Conservation (phyloP, 129 eudicot genomes). For the Pseudognaphalium luteoalbum region DNA sequence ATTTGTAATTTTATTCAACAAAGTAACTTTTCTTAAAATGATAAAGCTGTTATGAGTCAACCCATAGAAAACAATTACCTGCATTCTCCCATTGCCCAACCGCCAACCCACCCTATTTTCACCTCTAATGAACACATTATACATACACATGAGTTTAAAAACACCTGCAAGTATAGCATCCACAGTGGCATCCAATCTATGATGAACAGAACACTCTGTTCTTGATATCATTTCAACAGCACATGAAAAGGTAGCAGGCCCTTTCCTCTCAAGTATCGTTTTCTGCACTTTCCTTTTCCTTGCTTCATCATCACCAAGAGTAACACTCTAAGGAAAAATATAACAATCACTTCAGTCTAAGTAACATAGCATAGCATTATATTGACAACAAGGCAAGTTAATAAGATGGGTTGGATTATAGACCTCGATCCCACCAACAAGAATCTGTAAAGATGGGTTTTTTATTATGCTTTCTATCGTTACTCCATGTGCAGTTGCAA, state of each 20-base stretch:
- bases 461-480: slow-evolving; percentile 86
- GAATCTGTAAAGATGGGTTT: slow-evolving; percentile 86
- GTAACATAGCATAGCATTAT: neutral
- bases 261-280: slow-evolving; percentile 98
- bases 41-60: too few relatives aligned
- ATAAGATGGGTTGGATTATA: neutral
- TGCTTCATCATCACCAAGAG: slow-evolving; percentile 97
- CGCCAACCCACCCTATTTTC: neutral
- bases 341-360: neutral
- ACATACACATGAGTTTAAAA: neutral
- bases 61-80: too few relatives aligned
- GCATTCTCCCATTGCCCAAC: too few relatives aligned
- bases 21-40: too few relatives aligned
- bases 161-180: slow-evolving; percentile 94
- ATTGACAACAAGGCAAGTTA: neutral
- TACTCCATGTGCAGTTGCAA: slow-evolving; percentile 94
- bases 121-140: slow-evolving; percentile 2
- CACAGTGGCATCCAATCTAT: slow-evolving; percentile 87
- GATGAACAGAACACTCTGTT: slow-evolving; percentile 89
- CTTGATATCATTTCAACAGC: slow-evolving; percentile 93
- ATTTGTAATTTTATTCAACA: too few relatives aligned
- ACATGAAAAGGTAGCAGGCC: slow-evolving; percentile 93
- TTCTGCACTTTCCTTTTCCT: slow-evolving; percentile 95
- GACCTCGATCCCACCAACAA: slow-evolving; percentile 99
- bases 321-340: slow-evolving; percentile 66